Evolutionary conservation across 1,284 basidiomycete genomes (phyloP), one percentile per base, ranked within the genome.

Genomic region (Heterobasidion parviporum): DNA sequence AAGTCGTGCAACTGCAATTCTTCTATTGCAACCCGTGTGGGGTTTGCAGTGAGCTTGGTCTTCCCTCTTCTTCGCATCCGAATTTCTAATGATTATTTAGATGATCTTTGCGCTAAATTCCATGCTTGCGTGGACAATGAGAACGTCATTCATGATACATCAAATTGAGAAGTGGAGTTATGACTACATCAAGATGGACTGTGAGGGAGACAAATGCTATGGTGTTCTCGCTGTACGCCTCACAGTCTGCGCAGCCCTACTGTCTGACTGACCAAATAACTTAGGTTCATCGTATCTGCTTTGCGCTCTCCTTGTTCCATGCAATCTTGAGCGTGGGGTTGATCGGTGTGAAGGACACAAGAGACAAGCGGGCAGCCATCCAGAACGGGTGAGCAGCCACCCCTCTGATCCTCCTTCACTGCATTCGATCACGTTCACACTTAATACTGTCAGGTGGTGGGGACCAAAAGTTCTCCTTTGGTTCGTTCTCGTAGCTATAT

Each of bases 1-100:
- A 97, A 97, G 78, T 95, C 93, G 56, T 99, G 96, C 74, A 98
- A 98, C 71, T 99, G 96, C 75, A 98, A 98, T 68, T 97, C 94
- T 9, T 97, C 94, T 1, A 98, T 99, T 63, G 96, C 96, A 0
- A 99, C 96, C 41, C 88, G 96, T 66, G 89, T 99, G 57, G 96
- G 96, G 44, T 99, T 95, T 73, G 94, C 94, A 18, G 92, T 92
- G 67, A 20, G 50, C 56, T 84, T 71, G 53, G 2, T 14, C 53
- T 9, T 16, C 46, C 32, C 10, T 47, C 38, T n/a, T 38, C 45
- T n/a, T 34, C 14, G 8, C 48, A 6, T 34, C 33, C 54, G 56
- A 50, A 45, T 54, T 41, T 54, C 16, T 16, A 12, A 3, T 5
- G 10, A 18, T 45, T 12, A 38, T 54, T 14, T 61, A 94, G 92